Base-by-base conservation (phyloP, 495 filamentous ascomycete species). In the Glonium stellatum region DNA sequence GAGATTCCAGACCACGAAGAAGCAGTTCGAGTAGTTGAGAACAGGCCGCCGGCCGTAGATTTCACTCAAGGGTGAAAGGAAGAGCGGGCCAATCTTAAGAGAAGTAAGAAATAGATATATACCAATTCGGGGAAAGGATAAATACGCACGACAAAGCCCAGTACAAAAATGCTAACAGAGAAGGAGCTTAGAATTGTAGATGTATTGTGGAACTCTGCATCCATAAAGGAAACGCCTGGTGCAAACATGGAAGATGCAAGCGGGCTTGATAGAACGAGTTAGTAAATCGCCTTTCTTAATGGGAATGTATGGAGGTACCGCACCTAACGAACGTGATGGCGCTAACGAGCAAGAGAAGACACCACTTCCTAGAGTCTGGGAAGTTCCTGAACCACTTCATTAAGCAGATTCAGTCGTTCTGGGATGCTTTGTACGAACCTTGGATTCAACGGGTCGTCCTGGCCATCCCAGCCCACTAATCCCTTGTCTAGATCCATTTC, bases 11-110 rank as follows among this genome's bases (percentile, higher is more conserved):
- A 79, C 59, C 25, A 60, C 55, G 42, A 64, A 67, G 25, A 67
- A 25, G 23, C 65, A 50, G 47, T 65, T 69, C 21, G 65, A 57
- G 21, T 54, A 23, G 31, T 65, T 54, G 35, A 64, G 58, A n/a
- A 69, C 52, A 37, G 64, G 56, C 60, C 73, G 69, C 2, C 89
- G 78, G 0, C 89, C 89, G 60, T 88, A 90, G 15, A 90, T 83
- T 69, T 93, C 88, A 11, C 80, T 85, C 6, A 92, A 71, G 0
- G 89, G 88, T 0, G 84, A 85, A 11, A 91, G 73, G 46, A 90
- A 69, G 18, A 92, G 67, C 0, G 88, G 87, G 0, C 82, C 82
- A 22, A 78, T 9, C n/a, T 62, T 12, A 47, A 1, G 9, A 22
- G 31, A 27, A 15, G 54, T 47, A 27, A 57, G 36, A 5, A 35